Base-by-base conservation (phyloP, 2,329 filamentous ascomycete genomes). In the Apiospora pterosperma region DNA sequence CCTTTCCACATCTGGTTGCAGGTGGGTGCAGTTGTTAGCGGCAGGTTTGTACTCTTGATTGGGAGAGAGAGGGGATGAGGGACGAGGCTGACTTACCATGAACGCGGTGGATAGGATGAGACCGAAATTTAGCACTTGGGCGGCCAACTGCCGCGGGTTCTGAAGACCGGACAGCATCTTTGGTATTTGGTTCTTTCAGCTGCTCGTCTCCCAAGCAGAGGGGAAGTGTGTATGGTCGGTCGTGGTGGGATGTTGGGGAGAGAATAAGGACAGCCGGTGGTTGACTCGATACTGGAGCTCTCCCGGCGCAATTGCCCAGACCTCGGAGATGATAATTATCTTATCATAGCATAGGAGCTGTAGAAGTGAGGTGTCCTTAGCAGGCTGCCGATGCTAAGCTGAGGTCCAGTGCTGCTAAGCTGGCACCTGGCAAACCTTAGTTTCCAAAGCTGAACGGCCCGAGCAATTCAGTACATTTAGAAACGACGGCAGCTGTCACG, bases 101-200 rank as follows among this genome's bases (percentile, higher is more conserved):
- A 97, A 97, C 1, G 94, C 93, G 1, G 92, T 96, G 11, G 91
- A 93, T 61, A 97, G 87, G 67, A 97, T 92, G 68, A 97, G 88
- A 64, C 90, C 93, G 77, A 97, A 97, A 81, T 96, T 97, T 75
- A 97, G 88, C 70, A 95, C 79, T 83, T 97, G 93, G 60, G 88
- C 85, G 72, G 93, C 89, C 63, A 91, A 85, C 77, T 96, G 92
- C 78, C 93, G 90, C 69, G 92, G 90, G 78, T 92, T 93, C 66
- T 83, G 81, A 68, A 96, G 82, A 69, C 84, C 80, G 55, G 89
- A 87, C 68, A 95, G 74, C 91, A 94, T 94, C 65, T 63, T 80
- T 16, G 16, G 34, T 23, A 38, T 39, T 4, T 16, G 12, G 23
- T 60, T 16, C 23, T 34, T 5, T 28, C 14, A 2, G 6, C 48